These are phyloP conservation scores for Penicillium sp. DNA, from an alignment of 2,329 filamentous ascomycete genomes.

Conservation along the genomic window DNA sequence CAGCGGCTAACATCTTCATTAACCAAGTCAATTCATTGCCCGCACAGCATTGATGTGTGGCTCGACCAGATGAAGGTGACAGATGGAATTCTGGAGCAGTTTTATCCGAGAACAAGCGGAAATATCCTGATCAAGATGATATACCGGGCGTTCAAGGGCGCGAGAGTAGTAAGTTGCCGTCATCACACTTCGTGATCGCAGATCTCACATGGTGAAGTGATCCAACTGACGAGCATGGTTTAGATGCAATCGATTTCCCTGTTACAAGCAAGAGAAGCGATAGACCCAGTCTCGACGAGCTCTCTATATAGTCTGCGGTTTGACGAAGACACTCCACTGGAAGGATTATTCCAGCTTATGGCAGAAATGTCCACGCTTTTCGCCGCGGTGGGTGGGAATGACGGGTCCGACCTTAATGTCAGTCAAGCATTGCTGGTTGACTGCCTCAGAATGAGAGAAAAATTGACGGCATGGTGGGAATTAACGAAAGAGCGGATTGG, in stretches of 20 bases:
- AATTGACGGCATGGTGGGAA: slow-evolving; percentile 5
- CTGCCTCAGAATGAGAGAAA: slow-evolving; percentile 4
- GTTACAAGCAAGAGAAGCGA: slow-evolving; percentile 1
- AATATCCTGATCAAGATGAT: slow-evolving; percentile 1
- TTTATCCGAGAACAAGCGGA: neutral
- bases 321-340: neutral
- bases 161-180: slow-evolving; percentile 5
- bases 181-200: neutral
- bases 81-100: slow-evolving; percentile 6
- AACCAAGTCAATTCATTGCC: slow-evolving; percentile 6
- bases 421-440: neutral
- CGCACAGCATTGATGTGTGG: slow-evolving; percentile 4
- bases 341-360: slow-evolving; percentile 7
- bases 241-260: slow-evolving; percentile 7
- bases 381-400: neutral
- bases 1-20: neutral
- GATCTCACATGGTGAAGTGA: neutral
- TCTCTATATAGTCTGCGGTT: neutral
- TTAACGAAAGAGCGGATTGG: neutral
- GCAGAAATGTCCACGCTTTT: slow-evolving; percentile 1
- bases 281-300: neutral
- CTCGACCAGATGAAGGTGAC: slow-evolving; percentile 4
- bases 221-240: neutral
- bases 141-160: slow-evolving; percentile 3
- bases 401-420: neutral